Evolutionary conservation across 108 stramenopile genomes (phyloP).

Genomic region (Thalassiosira profunda): DNA sequence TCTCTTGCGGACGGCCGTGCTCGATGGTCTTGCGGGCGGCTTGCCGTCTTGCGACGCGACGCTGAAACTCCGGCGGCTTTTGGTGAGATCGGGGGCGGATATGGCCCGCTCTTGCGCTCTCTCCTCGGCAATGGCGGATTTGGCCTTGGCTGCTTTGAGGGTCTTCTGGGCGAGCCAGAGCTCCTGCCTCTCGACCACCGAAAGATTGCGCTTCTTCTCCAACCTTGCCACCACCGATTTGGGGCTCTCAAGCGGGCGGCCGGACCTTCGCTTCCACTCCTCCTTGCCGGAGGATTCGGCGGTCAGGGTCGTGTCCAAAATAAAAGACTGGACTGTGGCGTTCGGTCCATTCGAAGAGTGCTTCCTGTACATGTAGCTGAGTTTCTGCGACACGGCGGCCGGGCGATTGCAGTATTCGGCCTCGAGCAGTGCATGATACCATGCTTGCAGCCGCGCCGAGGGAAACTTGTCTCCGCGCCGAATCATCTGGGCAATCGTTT

Average conservation of each 20-base stretch:
- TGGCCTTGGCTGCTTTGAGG: conserved; percentile 8
- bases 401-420: conserved; percentile 18
- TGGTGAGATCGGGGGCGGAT: conserved; percentile 29
- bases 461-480: conserved; percentile 24
- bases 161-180: conserved; percentile 42
- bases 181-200: conserved; percentile 30
- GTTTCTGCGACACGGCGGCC: conserved; percentile 16
- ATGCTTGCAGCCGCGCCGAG: conserved; percentile 16
- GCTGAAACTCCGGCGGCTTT: conserved; percentile 12
- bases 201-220: conserved; percentile 16
- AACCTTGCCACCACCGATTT: conserved; percentile 13
- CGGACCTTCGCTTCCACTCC: conserved; percentile 16
- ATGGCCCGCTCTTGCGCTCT: conserved; percentile 13
- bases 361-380: conserved; percentile 19
- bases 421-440: conserved; percentile 41
- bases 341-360: conserved; percentile 8
- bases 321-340: conserved; percentile 13
- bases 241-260: conserved; percentile 18
- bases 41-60: background rate
- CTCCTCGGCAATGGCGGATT: background rate
- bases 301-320: conserved; percentile 29
- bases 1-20: no score
- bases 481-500: conserved; percentile 33
- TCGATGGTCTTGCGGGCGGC: no score
- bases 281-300: conserved; percentile 4